A percentile compares a stretch with the other conserved stretches of the same genome.
Conservation (phyloP, 805 yeast species). For the Candida nemodendra region DNA sequence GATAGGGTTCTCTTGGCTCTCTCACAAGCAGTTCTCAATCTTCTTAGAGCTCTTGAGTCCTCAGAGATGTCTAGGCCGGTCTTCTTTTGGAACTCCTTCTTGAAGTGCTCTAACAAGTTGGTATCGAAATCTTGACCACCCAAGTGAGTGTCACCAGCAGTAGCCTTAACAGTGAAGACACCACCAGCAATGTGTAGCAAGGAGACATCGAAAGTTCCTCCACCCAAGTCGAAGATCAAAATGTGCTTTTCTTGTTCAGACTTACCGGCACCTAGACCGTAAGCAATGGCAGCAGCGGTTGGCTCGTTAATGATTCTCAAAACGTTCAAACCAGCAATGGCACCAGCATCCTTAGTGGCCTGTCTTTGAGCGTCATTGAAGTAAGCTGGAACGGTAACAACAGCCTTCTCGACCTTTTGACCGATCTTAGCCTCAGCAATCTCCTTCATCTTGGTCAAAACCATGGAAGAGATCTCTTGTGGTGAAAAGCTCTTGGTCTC, state of each 20-base stretch:
- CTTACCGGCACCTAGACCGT: conserved; percentile 93
- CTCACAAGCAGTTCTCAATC: conserved; percentile 98
- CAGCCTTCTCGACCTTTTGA: conserved; percentile 69
- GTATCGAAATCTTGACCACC: conserved; percentile 99
- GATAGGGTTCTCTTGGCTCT: conserved; percentile 98
- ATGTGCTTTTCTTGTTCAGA: conserved; percentile 82
- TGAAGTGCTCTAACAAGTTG: conserved; percentile 90
- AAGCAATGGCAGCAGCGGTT: conserved; percentile 98
- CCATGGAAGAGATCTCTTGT: conserved; percentile 75
- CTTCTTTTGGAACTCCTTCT: conserved; percentile 89
- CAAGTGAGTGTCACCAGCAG: conserved; percentile 99
- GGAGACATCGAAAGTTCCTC: conserved; percentile 98
- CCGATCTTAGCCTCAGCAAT: conserved; percentile 78
- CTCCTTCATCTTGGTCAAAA: conserved; percentile 78
- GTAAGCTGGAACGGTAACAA: conserved; percentile 77
- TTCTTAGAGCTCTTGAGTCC: conserved; percentile 95
- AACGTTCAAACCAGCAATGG: conserved; percentile 76
- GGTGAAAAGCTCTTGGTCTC: conserved; percentile 70
- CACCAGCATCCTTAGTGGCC: conserved; percentile 82
- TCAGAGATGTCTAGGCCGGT: conserved; percentile 84
- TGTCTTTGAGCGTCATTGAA: conserved; percentile 80
- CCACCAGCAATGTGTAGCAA: conserved; percentile 92
- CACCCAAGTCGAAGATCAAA: conserved; percentile 94
- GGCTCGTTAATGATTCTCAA: conserved; percentile 77
- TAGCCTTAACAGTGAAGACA: conserved; percentile 94